These are phyloP conservation scores for Tephrocybe sp. DNA, from an alignment of 768 basidiomycete genomes.

Conservation along the genomic window DNA sequence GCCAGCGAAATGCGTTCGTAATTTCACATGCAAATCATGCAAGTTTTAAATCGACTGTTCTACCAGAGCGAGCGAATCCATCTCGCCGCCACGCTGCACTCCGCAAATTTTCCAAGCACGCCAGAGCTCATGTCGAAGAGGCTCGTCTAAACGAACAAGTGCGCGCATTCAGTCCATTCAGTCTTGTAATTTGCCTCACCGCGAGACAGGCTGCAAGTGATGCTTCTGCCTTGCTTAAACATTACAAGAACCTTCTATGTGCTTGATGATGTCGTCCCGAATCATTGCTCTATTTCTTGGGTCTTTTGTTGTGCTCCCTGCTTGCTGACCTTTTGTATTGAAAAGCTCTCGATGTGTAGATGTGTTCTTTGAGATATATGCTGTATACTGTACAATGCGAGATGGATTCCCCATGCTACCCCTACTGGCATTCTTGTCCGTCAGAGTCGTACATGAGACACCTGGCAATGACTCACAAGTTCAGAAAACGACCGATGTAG, in stretches of 20 bases:
- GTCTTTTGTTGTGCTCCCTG: not conserved
- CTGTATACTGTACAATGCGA: conserved; percentile 8
- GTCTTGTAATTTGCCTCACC: not conserved
- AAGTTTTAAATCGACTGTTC: conserved; percentile 3
- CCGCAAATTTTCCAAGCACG: conserved; percentile 29
- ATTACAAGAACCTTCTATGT: conserved; percentile 31
- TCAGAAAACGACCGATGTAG: conserved; percentile 40
- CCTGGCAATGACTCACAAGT: conserved; percentile 43
- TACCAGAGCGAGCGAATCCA: conserved; percentile 29
- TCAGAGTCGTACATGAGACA: conserved; percentile 4
- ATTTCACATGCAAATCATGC: not conserved
- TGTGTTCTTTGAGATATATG: not conserved
- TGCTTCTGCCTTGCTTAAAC: conserved; percentile 32
- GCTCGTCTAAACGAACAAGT: conserved; percentile 36
- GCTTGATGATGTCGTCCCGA: conserved; percentile 13
- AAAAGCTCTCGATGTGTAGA: not conserved
- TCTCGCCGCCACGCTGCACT: conserved; percentile 26
- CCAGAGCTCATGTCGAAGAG: conserved; percentile 32
- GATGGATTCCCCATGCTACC: conserved; percentile 1
- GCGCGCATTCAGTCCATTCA: too few species aligned
- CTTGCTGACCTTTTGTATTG: not conserved
- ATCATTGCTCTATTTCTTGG: not conserved
- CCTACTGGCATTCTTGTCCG: conserved; percentile 18
- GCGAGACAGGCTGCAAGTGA: conserved; percentile 30
- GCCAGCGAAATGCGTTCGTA: conserved; percentile 38